phyloP scores from a whole-genome alignment of 2,329 filamentous ascomycete species.

The Cercospora nicotianae region DNA sequence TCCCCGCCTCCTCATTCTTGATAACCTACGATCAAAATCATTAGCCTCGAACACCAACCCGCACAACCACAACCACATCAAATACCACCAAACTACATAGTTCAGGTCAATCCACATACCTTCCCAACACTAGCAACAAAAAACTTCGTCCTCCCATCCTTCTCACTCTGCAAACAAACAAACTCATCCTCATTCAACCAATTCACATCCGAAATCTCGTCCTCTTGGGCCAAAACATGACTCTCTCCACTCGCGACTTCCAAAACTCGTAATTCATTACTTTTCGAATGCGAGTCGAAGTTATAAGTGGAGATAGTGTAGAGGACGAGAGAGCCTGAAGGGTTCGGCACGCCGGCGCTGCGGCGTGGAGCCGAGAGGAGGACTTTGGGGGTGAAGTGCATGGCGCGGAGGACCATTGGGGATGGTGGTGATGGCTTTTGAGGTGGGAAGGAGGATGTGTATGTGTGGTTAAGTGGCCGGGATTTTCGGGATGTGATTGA shows the following conservation, averaged over 20 bases:
- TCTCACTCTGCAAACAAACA: conserved; percentile 53
- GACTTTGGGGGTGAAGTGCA: conserved; percentile 74
- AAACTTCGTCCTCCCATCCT: conserved; percentile 43
- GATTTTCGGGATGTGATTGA: background rate
- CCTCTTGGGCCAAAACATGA: conserved; percentile 64
- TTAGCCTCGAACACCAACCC: too few relatives aligned
- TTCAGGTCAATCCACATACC: too few relatives aligned
- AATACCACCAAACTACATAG: too few relatives aligned
- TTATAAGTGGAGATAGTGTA: conserved; percentile 76
- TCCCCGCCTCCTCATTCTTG: conserved; percentile 3
- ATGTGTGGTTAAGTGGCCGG: too few relatives aligned
- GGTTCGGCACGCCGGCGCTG: conserved; percentile 68
- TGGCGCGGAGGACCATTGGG: conserved; percentile 67
- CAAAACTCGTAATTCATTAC: conserved; percentile 67
- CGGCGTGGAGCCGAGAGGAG: conserved; percentile 74
- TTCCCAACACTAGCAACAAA: conserved; percentile 27
- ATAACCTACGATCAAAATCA: background rate
- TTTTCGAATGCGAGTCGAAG: conserved; percentile 71
- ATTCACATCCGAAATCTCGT: conserved; percentile 66
- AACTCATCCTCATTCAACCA: conserved; percentile 72
- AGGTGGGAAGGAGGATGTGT: too few relatives aligned
- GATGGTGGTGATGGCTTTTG: background rate
- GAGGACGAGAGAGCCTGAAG: conserved; percentile 62
- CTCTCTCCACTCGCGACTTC: conserved; percentile 68
- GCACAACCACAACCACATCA: too few relatives aligned